These are phyloP conservation scores for Arachnomyces sp. DNA, from an alignment of 2,329 filamentous ascomycete genomes.

Conservation along the genomic window DNA sequence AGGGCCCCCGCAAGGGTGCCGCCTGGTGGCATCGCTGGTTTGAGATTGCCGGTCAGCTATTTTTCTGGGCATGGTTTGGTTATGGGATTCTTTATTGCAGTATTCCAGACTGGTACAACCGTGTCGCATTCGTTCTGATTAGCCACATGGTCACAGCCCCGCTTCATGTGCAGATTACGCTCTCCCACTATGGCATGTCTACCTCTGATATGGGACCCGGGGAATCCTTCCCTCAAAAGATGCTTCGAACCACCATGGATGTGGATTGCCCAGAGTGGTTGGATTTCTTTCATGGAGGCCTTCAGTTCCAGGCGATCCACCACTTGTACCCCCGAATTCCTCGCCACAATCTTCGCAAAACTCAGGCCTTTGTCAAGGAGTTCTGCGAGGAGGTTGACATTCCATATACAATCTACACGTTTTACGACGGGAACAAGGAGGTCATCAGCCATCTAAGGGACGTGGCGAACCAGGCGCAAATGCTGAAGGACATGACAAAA, in stretches of 20 bases:
- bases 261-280: slow-evolving; percentile 81
- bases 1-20: slow-evolving; percentile 63
- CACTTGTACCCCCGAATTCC: slow-evolving; percentile 77
- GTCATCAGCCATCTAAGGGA: slow-evolving; percentile 66
- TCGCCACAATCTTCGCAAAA: slow-evolving; percentile 68
- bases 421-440: slow-evolving; percentile 67
- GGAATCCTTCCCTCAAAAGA: slow-evolving; percentile 82
- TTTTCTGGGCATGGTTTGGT: slow-evolving; percentile 82
- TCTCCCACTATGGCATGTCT: slow-evolving; percentile 90
- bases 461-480: slow-evolving; percentile 64
- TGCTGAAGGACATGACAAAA: slow-evolving; percentile 61
- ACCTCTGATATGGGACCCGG: slow-evolving; percentile 72
- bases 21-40: slow-evolving; percentile 77
- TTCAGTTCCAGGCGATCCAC: slow-evolving; percentile 84
- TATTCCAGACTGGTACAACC: slow-evolving; percentile 59
- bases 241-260: slow-evolving; percentile 89
- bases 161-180: slow-evolving; percentile 79
- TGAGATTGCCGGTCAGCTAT: slow-evolving; percentile 63
- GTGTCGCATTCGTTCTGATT: slow-evolving; percentile 66
- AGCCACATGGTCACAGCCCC: slow-evolving; percentile 74
- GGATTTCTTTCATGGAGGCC: slow-evolving; percentile 78
- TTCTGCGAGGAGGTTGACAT: slow-evolving; percentile 80
- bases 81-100: slow-evolving; percentile 68
- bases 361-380: slow-evolving; percentile 66
- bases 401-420: slow-evolving; percentile 77